These are phyloP conservation scores for Lachnellula cervina DNA, from an alignment of 2,329 filamentous ascomycete species.

Conservation along the genomic window DNA sequence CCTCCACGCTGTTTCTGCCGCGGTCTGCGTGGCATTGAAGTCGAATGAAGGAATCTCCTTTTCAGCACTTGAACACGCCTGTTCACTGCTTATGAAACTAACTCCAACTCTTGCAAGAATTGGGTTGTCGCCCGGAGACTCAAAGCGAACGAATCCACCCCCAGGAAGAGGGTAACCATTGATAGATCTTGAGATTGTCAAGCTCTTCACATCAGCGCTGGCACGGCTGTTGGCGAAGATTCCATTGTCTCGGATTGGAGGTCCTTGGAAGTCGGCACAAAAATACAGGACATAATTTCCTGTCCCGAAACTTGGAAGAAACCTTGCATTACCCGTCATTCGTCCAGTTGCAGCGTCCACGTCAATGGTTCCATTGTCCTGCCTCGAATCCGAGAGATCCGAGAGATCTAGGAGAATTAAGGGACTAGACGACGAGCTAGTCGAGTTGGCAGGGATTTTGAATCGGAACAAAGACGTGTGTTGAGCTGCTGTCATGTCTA, in stretches of 20 bases:
- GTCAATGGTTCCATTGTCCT: constrained; percentile 48
- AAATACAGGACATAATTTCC: constrained; percentile 57
- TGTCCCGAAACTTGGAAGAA: constrained; percentile 59
- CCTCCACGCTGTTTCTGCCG: constrained; percentile 55
- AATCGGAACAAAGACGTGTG: constrained; percentile 63
- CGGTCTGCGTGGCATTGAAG: constrained; percentile 48
- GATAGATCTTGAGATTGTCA: constrained; percentile 46
- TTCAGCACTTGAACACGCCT: constrained; percentile 65
- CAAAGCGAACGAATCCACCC: constrained; percentile 59
- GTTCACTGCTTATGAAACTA: constrained; percentile 61
- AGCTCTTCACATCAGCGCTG: constrained; percentile 39
- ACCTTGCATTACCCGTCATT: constrained; percentile 56
- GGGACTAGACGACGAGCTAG: constrained; percentile 38
- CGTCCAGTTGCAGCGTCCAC: constrained; percentile 53
- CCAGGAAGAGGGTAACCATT: constrained; percentile 51
- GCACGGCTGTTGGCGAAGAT: constrained; percentile 55
- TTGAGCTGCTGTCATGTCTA: constrained; percentile 62
- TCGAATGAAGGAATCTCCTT: constrained; percentile 63
- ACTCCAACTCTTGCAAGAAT: constrained; percentile 61
- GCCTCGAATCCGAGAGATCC: constrained; percentile 56
- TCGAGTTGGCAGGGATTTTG: constrained; percentile 44
- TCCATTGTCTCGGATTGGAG: constrained; percentile 52
- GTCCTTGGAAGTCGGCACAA: constrained; percentile 61
- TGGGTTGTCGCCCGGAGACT: constrained; percentile 36
- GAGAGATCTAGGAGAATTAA: constrained; percentile 61